These are phyloP conservation scores for Ocimum tenuiflorum DNA, from an alignment of 257 asterid species.

Conservation along the genomic window DNA sequence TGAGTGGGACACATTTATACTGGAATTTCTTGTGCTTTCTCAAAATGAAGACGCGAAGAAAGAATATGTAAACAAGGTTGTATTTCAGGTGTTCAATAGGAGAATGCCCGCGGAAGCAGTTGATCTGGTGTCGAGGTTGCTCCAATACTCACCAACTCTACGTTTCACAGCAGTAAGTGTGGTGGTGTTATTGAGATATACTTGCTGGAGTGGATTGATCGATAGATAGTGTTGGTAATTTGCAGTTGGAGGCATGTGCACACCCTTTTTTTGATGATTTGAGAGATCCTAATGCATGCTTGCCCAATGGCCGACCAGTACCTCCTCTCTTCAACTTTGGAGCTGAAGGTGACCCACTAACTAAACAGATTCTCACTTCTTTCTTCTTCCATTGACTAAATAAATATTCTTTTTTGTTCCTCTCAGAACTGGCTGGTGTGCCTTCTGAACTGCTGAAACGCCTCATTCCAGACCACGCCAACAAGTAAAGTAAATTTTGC, in stretches of 20 bases:
- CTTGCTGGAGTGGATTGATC: background rate
- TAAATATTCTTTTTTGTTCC: background rate
- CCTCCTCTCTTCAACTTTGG: conserved; percentile 79
- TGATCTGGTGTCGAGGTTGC: conserved; percentile 46
- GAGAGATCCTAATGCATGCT: conserved; percentile 59
- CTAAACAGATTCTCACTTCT: background rate
- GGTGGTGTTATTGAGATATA: background rate
- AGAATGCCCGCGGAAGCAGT: conserved; percentile 42
- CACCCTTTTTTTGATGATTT: conserved; percentile 82
- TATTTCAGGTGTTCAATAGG: conserved; percentile 36
- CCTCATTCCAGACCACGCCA: conserved; percentile 40
- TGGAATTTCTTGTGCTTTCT: background rate
- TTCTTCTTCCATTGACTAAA: background rate
- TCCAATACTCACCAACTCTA: conserved; percentile 47
- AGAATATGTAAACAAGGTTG: conserved; percentile 9
- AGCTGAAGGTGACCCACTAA: conserved; percentile 49
- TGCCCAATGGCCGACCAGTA: conserved; percentile 64
- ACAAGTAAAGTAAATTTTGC: no score
- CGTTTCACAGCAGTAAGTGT: conserved; percentile 43
- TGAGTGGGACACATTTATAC: background rate
- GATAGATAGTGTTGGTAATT: background rate
- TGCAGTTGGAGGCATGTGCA: conserved; percentile 92
- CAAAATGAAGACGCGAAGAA: no score
- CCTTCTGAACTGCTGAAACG: conserved; percentile 44
- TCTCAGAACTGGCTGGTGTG: conserved; percentile 40